phyloP scores from a whole-genome alignment of 2,329 filamentous ascomycete species.

The Fonsecaea pedrosoi region DNA sequence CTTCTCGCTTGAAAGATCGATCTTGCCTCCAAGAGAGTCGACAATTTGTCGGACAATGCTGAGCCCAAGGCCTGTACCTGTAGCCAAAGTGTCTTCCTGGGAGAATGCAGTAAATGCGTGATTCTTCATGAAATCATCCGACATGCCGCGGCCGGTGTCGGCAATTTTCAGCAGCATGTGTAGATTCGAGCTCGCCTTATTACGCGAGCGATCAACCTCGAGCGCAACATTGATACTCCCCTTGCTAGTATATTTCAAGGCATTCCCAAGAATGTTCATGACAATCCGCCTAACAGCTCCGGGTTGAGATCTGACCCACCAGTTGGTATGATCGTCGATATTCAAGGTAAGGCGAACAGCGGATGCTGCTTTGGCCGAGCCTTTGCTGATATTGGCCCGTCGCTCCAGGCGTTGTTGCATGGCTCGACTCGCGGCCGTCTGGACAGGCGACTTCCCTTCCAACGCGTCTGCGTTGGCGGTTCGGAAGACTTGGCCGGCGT shows the following conservation, averaged over 20 bases:
- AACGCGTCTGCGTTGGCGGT: constrained; percentile 28
- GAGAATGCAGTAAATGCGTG: constrained; percentile 64
- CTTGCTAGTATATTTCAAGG: constrained; percentile 65
- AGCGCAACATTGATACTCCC: constrained; percentile 59
- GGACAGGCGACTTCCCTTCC: constrained; percentile 24
- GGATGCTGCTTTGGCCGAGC: constrained; percentile 4
- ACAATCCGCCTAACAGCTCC: constrained; percentile 63
- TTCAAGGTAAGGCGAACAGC: constrained; percentile 54
- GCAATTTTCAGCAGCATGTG: constrained; percentile 56
- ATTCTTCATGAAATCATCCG: constrained; percentile 65
- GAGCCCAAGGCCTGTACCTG: constrained; percentile 62
- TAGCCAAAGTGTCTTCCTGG: constrained; percentile 67
- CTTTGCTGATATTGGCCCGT: constrained; percentile 25
- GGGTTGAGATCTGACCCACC: constrained; percentile 63
- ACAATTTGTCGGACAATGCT: constrained; percentile 69
- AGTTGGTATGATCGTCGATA: constrained; percentile 56
- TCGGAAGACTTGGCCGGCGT: constrained; percentile 53
- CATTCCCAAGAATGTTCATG: constrained; percentile 69
- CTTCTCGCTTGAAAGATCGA: constrained; percentile 62
- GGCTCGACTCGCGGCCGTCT: constrained; percentile 28
- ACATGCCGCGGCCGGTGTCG: constrained; percentile 72
- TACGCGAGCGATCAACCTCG: constrained; percentile 43
- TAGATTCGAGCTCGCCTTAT: constrained; percentile 43
- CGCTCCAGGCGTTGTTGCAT: constrained; percentile 20
- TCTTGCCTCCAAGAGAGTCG: constrained; percentile 64